phyloP scores from a whole-genome alignment of 31 red algal genomes.

The Odonthalia washingtoniensis region DNA sequence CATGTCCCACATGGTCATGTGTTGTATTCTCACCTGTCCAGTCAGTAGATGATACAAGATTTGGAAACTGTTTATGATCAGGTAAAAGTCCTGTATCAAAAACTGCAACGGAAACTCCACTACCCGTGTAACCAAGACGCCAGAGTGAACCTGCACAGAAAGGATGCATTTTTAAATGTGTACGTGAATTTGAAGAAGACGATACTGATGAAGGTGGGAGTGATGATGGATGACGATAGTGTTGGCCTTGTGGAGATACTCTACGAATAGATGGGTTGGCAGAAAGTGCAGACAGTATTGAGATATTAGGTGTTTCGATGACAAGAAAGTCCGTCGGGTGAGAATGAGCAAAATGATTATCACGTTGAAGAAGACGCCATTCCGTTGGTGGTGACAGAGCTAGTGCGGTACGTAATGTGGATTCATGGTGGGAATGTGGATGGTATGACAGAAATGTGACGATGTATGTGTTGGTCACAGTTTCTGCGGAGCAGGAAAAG shows the following conservation, averaged over 20 bases:
- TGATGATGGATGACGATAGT: constrained; percentile 45
- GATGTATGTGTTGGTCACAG: constrained; percentile 19
- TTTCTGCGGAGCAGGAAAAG: not conserved
- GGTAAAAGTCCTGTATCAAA: constrained; percentile 89
- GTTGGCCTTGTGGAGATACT: constrained; percentile 40
- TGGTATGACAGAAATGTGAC: constrained; percentile 64
- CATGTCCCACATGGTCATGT: constrained; percentile 84
- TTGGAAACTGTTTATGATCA: constrained; percentile 53
- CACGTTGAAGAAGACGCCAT: constrained; percentile 40
- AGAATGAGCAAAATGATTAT: constrained; percentile 37
- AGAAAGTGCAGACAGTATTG: constrained; percentile 21
- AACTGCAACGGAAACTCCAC: constrained; percentile 83
- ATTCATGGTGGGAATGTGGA: constrained; percentile 42
- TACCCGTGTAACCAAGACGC: constrained; percentile 64
- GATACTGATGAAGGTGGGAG: constrained; percentile 3
- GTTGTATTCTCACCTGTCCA: constrained; percentile 88
- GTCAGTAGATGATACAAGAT: constrained; percentile 60
- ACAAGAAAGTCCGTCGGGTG: constrained; percentile 82
- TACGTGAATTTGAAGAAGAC: not conserved
- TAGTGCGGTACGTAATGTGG: constrained; percentile 38
- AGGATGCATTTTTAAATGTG: constrained; percentile 36
- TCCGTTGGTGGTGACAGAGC: constrained; percentile 28
- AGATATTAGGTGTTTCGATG: constrained; percentile 39
- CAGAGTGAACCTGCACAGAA: constrained; percentile 74
- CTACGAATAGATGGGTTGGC: constrained; percentile 41